Base-by-base conservation (phyloP, 2,329 filamentous ascomycete genomes). In the Aspergillus amoenus region DNA sequence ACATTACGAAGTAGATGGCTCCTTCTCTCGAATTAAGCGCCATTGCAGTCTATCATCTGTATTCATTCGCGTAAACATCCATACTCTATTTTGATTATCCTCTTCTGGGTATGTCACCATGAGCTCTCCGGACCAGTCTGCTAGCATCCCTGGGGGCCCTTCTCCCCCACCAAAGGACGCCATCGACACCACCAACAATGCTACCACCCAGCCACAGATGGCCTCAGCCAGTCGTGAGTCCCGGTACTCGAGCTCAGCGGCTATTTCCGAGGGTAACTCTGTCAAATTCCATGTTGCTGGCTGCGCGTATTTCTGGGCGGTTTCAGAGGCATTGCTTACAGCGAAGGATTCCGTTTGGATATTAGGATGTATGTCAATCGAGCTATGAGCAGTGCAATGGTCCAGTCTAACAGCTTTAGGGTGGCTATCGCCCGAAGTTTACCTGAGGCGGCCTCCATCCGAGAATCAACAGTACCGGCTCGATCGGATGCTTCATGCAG, bases 231-330 rank as follows among this genome's bases (percentile, higher is more conserved):
- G 34, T 37, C 34, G 2, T n/a, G 9, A 2, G 0, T 11, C 5
- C 18, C 47, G 47, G 1, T 50, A 50, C 22, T 40, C 34, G 7
- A 40, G 34, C 7, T 50, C 32, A 3, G 34, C 47, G 3, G 34
- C 18, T 4, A 18, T 41, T 7, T 21, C n/a, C 32, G 13, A 17
- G 3, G 34, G 34, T 2, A 50, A 50, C 47, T 17, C 24, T 40
- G 47, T 40, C 13, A 50, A 40, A 2, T 50, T 50, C n/a, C 47
- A 50, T 22, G 34, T 50, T 3, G 34, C 17, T 50, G 47, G 47
- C 32, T 50, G 47, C 34, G 47, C 47, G 15, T 50, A 50, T 12
- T 50, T 50, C 34, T 50, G 47, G 47, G 47, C 47, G 5, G 34
- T 50, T 15, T 50, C 47, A 15, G 47, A 50, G 21, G 47, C 34